A percentile compares a stretch with the other conserved stretches of the same genome.
Conservation (phyloP, 305 asterid species). For the Rubia tinctorum region DNA sequence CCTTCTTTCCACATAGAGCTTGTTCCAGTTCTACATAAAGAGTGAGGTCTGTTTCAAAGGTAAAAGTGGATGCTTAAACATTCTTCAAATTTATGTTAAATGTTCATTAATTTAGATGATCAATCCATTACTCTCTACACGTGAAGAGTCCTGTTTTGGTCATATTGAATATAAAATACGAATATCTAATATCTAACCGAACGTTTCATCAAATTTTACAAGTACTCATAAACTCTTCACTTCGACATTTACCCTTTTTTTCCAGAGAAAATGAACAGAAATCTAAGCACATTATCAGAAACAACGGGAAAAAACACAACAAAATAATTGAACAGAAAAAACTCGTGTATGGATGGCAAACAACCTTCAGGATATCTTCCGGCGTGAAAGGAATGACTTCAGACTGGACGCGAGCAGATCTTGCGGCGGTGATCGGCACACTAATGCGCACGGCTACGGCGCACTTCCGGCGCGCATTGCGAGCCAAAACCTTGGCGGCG, state of each 20-base stretch:
- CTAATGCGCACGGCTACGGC: constrained; percentile 34
- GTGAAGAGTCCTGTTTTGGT: too few species aligned
- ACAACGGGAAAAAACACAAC: background rate
- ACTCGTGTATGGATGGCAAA: background rate
- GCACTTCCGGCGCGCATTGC: constrained; percentile 24
- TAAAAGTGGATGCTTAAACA: background rate
- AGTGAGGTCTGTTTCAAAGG: background rate
- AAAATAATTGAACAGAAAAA: background rate
- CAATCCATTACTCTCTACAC: background rate
- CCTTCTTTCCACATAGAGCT: too few species aligned
- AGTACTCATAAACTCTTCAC: too few species aligned
- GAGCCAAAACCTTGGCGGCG: constrained; percentile 42
- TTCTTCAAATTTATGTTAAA: background rate
- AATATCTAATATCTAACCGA: background rate
- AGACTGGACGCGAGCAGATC: constrained; percentile 39
- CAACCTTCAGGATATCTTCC: constrained; percentile 56
- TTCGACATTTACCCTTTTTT: too few species aligned
- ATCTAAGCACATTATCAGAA: constrained; percentile 3
- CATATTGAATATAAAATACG: background rate
- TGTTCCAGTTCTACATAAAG: background rate
- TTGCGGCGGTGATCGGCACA: constrained; percentile 44
- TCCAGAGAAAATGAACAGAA: background rate
- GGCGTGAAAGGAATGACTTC: constrained; percentile 54
- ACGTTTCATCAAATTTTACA: background rate
- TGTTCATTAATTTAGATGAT: too few species aligned